These are phyloP conservation scores for Fusarium sp. DNA, from an alignment of 2,329 filamentous ascomycete species.

Conservation along the genomic window DNA sequence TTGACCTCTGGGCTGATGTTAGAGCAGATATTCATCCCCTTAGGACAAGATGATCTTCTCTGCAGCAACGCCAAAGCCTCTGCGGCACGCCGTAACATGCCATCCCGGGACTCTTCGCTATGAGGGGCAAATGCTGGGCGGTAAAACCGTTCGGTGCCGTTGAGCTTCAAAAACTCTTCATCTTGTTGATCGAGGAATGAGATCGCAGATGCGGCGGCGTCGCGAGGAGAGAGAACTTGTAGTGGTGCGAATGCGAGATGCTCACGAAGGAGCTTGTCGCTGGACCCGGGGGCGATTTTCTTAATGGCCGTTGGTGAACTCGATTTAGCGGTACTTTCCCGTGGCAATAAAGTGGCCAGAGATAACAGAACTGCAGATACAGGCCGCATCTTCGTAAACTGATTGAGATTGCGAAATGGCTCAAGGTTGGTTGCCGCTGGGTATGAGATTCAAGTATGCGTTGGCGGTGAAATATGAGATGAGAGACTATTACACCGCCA, in stretches of 20 bases:
- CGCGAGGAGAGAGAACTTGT: conserved; percentile 42
- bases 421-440: neutral
- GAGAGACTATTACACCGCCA: conserved; percentile 26
- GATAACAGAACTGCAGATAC: conserved; percentile 54
- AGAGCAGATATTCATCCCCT: conserved; percentile 72
- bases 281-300: conserved; percentile 77
- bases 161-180: conserved; percentile 26
- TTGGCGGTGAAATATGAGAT: conserved; percentile 22
- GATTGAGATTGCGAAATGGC: neutral
- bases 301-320: conserved; percentile 69
- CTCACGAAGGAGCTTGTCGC: conserved; percentile 78
- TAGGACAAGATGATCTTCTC: conserved; percentile 74
- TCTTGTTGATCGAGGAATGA: conserved; percentile 47
- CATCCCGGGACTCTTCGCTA: conserved; percentile 42
- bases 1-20: conserved; percentile 74
- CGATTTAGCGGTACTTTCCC: conserved; percentile 51
- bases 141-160: conserved; percentile 48
- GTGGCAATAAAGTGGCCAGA: conserved; percentile 59
- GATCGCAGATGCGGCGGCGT: conserved; percentile 48
- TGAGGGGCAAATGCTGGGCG: conserved; percentile 65
- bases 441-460: neutral
- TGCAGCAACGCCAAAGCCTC: conserved; percentile 61
- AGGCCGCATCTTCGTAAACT: conserved; percentile 52
- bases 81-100: conserved; percentile 56
- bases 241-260: conserved; percentile 65